Evolutionary conservation across 176 grass and related monocot species (phyloP).

Genomic region (Juncus effusus): DNA sequence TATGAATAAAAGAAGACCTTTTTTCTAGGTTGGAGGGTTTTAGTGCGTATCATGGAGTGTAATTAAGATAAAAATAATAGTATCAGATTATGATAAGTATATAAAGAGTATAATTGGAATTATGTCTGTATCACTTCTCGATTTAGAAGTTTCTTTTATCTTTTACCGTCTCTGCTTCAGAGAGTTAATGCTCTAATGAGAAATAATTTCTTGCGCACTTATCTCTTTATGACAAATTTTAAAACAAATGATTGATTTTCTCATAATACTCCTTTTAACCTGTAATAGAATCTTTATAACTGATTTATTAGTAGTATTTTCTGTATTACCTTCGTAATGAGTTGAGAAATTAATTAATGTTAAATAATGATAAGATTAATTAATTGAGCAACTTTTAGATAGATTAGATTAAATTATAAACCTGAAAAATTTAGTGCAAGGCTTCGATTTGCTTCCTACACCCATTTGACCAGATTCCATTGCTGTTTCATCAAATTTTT

Average conservation of each 20-base stretch:
- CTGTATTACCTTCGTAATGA: conserved; percentile 27
- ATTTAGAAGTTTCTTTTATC: conserved; percentile 2
- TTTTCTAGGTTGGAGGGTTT: no score
- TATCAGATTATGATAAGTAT: no score
- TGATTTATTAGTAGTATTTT: conserved; percentile 51
- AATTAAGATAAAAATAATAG: no score
- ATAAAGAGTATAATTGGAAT: no score
- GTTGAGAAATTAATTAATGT: conserved; percentile 29
- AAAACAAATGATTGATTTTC: conserved; percentile 37
- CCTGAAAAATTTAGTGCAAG: conserved; percentile 99
- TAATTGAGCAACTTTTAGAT: conserved; percentile 67
- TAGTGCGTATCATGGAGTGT: no score
- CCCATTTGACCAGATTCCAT: conserved; percentile 52
- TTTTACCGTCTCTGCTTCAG: conserved; percentile 14
- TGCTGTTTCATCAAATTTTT: conserved; percentile 94
- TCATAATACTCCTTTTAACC: conserved; percentile 51
- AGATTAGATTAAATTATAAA: conserved; percentile 65
- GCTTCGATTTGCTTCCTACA: conserved; percentile 96
- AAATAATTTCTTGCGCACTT: conserved; percentile 39
- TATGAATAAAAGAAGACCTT: no score
- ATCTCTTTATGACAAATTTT: conserved; percentile 37
- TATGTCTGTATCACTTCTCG: background rate
- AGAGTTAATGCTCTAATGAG: conserved; percentile 30
- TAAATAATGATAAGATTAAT: conserved; percentile 40
- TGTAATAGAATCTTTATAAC: conserved; percentile 55